Percentiles rank a stretch among this genome's conserved stretches.
These are phyloP conservation scores for Naganishia sp. DNA, from an alignment of 1,284 basidiomycete species.

Conservation along the genomic window DNA sequence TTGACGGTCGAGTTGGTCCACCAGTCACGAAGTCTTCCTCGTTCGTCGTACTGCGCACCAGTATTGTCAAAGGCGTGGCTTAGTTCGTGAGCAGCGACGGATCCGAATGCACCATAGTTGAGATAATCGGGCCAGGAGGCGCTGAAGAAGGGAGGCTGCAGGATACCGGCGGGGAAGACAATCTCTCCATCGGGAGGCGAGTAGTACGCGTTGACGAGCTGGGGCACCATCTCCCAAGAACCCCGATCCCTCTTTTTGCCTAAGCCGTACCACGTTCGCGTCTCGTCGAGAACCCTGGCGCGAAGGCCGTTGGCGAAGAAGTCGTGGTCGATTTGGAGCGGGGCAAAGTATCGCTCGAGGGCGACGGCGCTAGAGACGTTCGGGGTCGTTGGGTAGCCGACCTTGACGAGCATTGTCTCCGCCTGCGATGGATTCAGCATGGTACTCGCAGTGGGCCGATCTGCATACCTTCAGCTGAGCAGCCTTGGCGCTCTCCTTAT, in stretches of 20 bases:
- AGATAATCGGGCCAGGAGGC: constrained; percentile 80
- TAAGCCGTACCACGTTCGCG: constrained; percentile 69
- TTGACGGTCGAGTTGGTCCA: constrained; percentile 77
- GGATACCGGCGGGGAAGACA: constrained; percentile 90
- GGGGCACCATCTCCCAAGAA: constrained; percentile 86
- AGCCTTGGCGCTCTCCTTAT: constrained; percentile 73
- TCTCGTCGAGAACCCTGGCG: constrained; percentile 54
- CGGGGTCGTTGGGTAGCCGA: constrained; percentile 75
- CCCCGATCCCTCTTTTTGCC: constrained; percentile 71
- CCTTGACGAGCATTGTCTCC: constrained; percentile 52
- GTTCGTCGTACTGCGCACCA: constrained; percentile 63
- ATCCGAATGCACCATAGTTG: constrained; percentile 86
- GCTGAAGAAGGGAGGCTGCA: constrained; percentile 90
- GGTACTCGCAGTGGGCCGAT: background rate
- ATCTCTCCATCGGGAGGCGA: constrained; percentile 37
- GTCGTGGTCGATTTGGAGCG: constrained; percentile 65
- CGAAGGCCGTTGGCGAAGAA: constrained; percentile 84
- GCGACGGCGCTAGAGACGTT: constrained; percentile 73
- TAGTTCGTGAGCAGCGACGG: constrained; percentile 85
- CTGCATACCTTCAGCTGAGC: constrained; percentile 75
- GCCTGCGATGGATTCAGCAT: constrained; percentile 35
- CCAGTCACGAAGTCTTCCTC: constrained; percentile 65
- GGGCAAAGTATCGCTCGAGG: constrained; percentile 72
- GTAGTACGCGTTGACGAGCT: constrained; percentile 56
- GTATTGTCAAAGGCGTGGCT: constrained; percentile 66